Conservation (phyloP, 768 basidiomycete genomes). For the Steccherinum ochraceum region DNA sequence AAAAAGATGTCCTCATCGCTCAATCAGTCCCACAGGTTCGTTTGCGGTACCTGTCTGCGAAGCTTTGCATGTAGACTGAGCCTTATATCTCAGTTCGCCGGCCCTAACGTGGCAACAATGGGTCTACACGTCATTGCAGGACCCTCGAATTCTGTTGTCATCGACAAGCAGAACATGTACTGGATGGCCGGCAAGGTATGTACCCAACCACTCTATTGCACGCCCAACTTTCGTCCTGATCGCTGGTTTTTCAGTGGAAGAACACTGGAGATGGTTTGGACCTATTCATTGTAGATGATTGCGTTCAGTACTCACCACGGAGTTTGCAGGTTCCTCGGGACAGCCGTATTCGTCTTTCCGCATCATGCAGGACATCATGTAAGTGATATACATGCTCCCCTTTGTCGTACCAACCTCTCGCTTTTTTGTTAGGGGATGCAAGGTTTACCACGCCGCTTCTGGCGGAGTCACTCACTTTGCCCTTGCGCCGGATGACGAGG, state of each 20-base stretch:
- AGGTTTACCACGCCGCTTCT: constrained; percentile 57
- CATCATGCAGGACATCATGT: constrained; percentile 84
- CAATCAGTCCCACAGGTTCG: constrained; percentile 75
- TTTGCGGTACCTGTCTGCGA: neutral
- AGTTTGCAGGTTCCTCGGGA: constrained; percentile 70
- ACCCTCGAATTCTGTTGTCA: constrained; percentile 75
- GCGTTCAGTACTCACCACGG: too few species aligned
- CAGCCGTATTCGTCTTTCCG: constrained; percentile 87
- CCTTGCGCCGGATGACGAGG: constrained; percentile 69
- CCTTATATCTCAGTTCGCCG: constrained; percentile 55
- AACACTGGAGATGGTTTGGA: constrained; percentile 84
- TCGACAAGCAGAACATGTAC: constrained; percentile 82
- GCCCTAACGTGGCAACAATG: constrained; percentile 56
- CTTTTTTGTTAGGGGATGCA: constrained; percentile 57
- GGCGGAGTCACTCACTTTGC: constrained; percentile 92
- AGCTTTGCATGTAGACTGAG: neutral
- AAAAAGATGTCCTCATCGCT: constrained; percentile 74
- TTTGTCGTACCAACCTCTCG: constrained; percentile 1
- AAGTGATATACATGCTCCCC: constrained; percentile 14
- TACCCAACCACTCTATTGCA: too few species aligned
- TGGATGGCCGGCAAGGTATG: constrained; percentile 79
- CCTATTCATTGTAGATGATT: too few species aligned
- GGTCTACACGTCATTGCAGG: constrained; percentile 68
- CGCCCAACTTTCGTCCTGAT: too few species aligned
- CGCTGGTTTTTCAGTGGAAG: constrained; percentile 75